Evolutionary conservation across 768 basidiomycete genomes (phyloP), one percentile per base, ranked within the genome.

Genomic region (Lentinus tigrinus): DNA sequence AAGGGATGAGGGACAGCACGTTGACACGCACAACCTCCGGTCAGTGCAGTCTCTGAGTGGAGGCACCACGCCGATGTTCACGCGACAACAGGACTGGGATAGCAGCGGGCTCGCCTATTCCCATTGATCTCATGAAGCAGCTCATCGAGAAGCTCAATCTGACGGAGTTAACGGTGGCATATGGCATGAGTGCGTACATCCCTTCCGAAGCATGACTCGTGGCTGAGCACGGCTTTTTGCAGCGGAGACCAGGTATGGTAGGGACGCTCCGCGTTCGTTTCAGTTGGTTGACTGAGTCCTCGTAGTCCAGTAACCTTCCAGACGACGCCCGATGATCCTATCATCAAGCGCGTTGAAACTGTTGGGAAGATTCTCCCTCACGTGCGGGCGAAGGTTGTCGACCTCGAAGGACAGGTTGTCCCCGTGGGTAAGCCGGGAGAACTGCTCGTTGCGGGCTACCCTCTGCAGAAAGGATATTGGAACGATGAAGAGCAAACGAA

Each of bases 401-500:
- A 89, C 64, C 14, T 24, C 0, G 68, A 82, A 14, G 87, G 87
- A 3, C 77, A 85, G 4, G 71, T 83, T 21, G 84, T 92, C 9
- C 89, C 88, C n/a, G 72, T 90, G 4, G 82, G 84, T n/a, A 81
- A 74, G 1, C 84, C 91, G 0, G 91, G 91, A 6, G 90, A 93
- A 68, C 70, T 93, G 13, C 82, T 84, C 43, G 77, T 92, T 9
- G 73, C 89, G 1, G 91, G 91, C 1, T 93, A 94, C 71, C 66
- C 88, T 11, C 70, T 94, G 14, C 91, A 93, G 72, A 90, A 88
- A 69, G 91, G 91, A 47, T 93, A 93, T 66, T 93, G 91, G 91
- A 67, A 79, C 23, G 84, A 93, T 63, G 79, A 83, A 42, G 82
- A 80, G 40, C 90, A 91, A 65, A 92, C 91, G 0, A 69, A 69